Conservation (phyloP, 139 green algal genomes). For the Axilococcus clingmanii region DNA sequence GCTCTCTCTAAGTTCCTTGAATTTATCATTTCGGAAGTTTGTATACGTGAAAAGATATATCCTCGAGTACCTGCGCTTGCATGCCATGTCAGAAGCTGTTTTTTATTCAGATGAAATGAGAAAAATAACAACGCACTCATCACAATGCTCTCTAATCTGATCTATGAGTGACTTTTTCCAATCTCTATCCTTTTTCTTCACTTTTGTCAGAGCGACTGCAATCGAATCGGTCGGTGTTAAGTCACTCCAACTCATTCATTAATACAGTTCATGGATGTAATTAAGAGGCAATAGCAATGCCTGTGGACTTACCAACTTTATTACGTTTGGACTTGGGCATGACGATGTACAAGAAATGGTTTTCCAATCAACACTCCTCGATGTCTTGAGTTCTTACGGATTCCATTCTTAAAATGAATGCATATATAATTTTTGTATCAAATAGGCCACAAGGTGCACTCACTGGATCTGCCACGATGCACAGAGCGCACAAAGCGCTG, state of each 20-base stretch:
- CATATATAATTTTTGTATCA: background rate
- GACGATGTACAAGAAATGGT: no score
- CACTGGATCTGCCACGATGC: background rate
- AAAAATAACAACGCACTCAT: conserved; percentile 51
- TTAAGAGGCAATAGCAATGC: background rate
- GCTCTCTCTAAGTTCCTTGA: conserved; percentile 86
- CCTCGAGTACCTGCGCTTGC: conserved; percentile 47
- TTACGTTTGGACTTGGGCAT: conserved; percentile 90
- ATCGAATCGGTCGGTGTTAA: background rate
- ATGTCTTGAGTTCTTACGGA: background rate
- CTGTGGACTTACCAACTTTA: conserved; percentile 54
- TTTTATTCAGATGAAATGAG: background rate
- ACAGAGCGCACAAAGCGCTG: background rate
- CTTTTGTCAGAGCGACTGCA: conserved; percentile 69
- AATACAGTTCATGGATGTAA: background rate
- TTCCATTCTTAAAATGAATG: background rate
- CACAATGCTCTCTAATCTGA: conserved; percentile 52
- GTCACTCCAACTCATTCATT: background rate
- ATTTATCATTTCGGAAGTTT: conserved; percentile 90
- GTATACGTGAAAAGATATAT: conserved; percentile 80
- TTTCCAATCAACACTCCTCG: no score
- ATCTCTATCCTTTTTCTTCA: conserved; percentile 87
- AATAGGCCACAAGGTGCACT: background rate
- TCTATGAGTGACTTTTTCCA: conserved; percentile 85
- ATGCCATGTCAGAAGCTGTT: background rate